phyloP scores from a whole-genome alignment of 2,329 filamentous ascomycete species.

The Trichoderma harzianum region DNA sequence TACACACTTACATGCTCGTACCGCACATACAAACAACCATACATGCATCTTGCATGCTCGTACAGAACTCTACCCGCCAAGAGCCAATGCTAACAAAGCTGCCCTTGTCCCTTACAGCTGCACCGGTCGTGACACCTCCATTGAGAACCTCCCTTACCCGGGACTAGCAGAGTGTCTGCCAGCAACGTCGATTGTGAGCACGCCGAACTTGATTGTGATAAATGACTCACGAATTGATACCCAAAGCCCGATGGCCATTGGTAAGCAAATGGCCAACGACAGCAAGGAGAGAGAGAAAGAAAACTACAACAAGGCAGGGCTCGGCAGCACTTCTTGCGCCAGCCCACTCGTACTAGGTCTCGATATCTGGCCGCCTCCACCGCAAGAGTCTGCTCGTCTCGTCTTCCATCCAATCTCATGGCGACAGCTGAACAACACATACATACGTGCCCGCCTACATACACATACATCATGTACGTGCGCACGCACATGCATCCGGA shows the following conservation, averaged over 20 bases:
- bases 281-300: background rate
- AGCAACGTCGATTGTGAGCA: background rate
- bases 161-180: background rate
- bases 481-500: background rate
- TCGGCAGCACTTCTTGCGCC: slow-evolving; percentile 3
- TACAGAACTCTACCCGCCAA: slow-evolving; percentile 8
- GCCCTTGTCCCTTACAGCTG: slow-evolving; percentile 15
- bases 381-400: background rate
- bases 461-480: slow-evolving; percentile 12
- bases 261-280: background rate
- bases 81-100: background rate
- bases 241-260: slow-evolving; percentile 1
- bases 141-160: background rate
- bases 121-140: background rate
- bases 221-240: slow-evolving; percentile 16
- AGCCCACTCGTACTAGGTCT: slow-evolving; percentile 17
- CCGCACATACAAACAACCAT: slow-evolving; percentile 7
- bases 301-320: background rate
- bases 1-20: slow-evolving; percentile 2
- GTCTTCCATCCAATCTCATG: slow-evolving; percentile 6
- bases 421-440: slow-evolving; percentile 17
- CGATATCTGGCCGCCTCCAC: slow-evolving; percentile 19
- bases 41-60: slow-evolving; percentile 12
- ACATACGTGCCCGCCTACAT: slow-evolving; percentile 12
- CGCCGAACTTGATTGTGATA: background rate